phyloP scores from a whole-genome alignment of 1,139 yeast species.

The Protomyces pachydermus region DNA sequence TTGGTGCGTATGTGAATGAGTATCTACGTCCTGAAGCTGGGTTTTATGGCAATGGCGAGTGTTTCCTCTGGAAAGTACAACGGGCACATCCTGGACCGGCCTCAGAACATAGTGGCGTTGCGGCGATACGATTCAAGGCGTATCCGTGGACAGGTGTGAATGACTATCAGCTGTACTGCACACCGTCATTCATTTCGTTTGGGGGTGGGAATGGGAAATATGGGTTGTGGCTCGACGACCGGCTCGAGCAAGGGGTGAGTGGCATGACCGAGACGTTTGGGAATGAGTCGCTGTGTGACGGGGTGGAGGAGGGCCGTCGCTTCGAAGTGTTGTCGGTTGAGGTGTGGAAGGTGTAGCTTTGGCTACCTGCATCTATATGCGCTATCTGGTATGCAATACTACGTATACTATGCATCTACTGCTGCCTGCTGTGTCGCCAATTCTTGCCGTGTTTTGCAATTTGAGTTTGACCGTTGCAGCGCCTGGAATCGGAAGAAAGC shows the following conservation, averaged over 20 bases:
- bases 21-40: slow-evolving; percentile 62
- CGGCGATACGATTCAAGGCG: slow-evolving; percentile 57
- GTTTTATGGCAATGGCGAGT: slow-evolving; percentile 91
- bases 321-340: slow-evolving; percentile 76
- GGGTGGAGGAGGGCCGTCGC: slow-evolving; percentile 46
- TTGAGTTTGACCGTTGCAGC: no score
- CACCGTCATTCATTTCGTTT: slow-evolving; percentile 67
- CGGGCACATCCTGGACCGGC: not conserved
- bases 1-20: slow-evolving; percentile 84
- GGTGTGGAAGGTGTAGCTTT: slow-evolving; percentile 60
- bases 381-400: not conserved
- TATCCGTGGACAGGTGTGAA: slow-evolving; percentile 85
- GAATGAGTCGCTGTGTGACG: slow-evolving; percentile 64
- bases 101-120: slow-evolving; percentile 41
- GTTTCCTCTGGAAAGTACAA: slow-evolving; percentile 38
- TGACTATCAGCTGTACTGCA: slow-evolving; percentile 79
- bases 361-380: not conserved
- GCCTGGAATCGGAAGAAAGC: no score
- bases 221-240: slow-evolving; percentile 82
- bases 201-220: slow-evolving; percentile 94
- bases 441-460: not conserved
- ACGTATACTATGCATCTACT: not conserved
- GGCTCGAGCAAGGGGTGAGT: slow-evolving; percentile 70
- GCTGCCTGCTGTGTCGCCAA: not conserved
- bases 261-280: slow-evolving; percentile 81